Percentiles rank a stretch among this genome's conserved stretches.
Evolutionary conservation across 1,139 yeast genomes (phyloP).

Genomic region (Suhomyces ambrosiae): DNA sequence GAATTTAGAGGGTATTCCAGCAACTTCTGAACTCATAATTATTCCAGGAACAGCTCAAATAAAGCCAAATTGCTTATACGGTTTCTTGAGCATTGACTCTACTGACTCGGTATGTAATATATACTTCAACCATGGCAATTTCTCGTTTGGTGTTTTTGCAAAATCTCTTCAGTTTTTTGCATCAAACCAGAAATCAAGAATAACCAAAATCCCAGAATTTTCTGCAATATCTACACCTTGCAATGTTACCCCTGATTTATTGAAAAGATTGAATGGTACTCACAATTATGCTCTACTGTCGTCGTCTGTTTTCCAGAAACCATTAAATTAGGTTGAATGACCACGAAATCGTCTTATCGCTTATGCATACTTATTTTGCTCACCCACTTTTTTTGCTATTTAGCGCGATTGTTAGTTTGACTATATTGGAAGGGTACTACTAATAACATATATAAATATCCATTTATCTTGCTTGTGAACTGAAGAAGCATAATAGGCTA

Average conservation of each 20-base stretch:
- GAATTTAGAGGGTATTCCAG: not conserved
- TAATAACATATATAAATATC: no score
- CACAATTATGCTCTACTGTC: not conserved
- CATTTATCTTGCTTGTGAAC: no score
- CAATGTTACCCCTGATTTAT: not conserved
- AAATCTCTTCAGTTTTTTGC: constrained; percentile 13
- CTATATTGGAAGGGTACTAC: no score
- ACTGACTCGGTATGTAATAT: not conserved
- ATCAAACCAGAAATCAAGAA: constrained; percentile 1
- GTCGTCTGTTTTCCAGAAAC: not conserved
- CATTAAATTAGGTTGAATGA: not conserved
- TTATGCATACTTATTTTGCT: constrained; percentile 10
- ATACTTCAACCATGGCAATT: not conserved
- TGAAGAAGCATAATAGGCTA: no score
- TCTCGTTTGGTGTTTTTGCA: constrained; percentile 6
- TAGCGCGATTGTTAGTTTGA: constrained; percentile 4
- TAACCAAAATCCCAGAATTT: not conserved
- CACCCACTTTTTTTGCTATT: constrained; percentile 8
- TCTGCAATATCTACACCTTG: constrained; percentile 1
- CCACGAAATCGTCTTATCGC: constrained; percentile 9
- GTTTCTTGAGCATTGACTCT: not conserved
- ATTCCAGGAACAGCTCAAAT: not conserved
- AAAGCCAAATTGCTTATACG: not conserved
- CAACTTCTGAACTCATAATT: constrained; percentile 1
- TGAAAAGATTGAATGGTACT: not conserved